Conservation (phyloP, 73 alveolate species). For the Paramecium primaurelia region DNA sequence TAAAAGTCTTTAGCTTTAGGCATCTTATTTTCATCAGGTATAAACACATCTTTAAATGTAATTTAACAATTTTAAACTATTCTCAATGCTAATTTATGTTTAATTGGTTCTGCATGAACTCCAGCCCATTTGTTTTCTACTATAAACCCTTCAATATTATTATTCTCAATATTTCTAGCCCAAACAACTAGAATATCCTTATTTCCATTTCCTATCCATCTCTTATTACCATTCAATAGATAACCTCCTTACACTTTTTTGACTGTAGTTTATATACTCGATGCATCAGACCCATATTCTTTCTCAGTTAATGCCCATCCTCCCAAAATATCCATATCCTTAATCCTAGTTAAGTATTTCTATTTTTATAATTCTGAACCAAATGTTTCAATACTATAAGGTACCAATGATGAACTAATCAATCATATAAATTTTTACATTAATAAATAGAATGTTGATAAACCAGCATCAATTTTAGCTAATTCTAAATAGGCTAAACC, state of each 20-base stretch:
- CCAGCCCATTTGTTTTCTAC: conserved; percentile 69
- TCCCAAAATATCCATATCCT: conserved; percentile 42
- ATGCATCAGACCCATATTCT: conserved; percentile 77
- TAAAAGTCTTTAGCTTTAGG: conserved; percentile 70
- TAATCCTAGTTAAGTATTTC: conserved; percentile 29
- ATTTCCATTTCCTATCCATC: conserved; percentile 81
- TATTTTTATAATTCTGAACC: conserved; percentile 45
- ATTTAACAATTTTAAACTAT: conserved; percentile 71
- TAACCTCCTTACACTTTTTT: conserved; percentile 77
- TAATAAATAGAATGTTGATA: conserved; percentile 20
- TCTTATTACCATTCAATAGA: conserved; percentile 70
- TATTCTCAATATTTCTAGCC: conserved; percentile 72
- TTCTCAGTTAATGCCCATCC: conserved; percentile 80
- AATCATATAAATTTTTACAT: neutral
- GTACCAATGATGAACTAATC: neutral
- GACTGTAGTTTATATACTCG: conserved; percentile 66
- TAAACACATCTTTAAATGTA: conserved; percentile 68
- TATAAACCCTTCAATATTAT: conserved; percentile 69
- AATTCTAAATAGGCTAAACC: conserved; percentile 7
- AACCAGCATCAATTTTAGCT: conserved; percentile 46
- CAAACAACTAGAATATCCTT: conserved; percentile 69
- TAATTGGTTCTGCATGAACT: conserved; percentile 59
- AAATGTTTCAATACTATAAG: conserved; percentile 5
- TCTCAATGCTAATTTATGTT: conserved; percentile 67
- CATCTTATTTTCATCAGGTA: conserved; percentile 68